phyloP scores from a whole-genome alignment of 1,284 basidiomycete species.

The Pseudozyma tsukubaensis region DNA sequence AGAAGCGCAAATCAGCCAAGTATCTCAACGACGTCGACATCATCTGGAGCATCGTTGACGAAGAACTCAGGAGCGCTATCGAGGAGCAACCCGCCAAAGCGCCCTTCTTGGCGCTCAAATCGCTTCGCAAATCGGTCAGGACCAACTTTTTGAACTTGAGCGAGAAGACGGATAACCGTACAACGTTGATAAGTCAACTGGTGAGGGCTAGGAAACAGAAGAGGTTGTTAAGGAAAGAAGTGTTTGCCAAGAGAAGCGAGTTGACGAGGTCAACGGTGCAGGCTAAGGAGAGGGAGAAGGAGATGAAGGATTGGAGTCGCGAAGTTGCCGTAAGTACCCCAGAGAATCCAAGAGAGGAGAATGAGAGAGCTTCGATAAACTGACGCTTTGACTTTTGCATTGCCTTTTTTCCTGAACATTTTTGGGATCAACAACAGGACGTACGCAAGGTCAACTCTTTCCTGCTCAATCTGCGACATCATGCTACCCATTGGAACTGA shows the following conservation, averaged over 20 bases:
- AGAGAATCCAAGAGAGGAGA: too few species aligned
- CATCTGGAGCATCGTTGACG: constrained; percentile 49
- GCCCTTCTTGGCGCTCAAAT: constrained; percentile 40
- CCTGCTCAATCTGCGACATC: constrained; percentile 24
- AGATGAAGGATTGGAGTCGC: constrained; percentile 31
- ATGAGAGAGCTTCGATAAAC: too few species aligned
- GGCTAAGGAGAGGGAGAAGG: constrained; percentile 35
- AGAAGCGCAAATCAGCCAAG: constrained; percentile 36
- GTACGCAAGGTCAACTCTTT: constrained; percentile 35
- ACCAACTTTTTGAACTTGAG: constrained; percentile 37
- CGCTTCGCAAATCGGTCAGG: constrained; percentile 35
- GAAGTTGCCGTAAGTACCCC: constrained; percentile 14
- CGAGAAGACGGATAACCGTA: constrained; percentile 43
- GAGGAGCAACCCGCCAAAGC: constrained; percentile 49
- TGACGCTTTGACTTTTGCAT: too few species aligned
- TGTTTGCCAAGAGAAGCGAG: constrained; percentile 31
- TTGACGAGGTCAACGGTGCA: constrained; percentile 22
- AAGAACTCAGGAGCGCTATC: constrained; percentile 40
- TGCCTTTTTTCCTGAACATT: too few species aligned
- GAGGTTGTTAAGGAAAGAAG: constrained; percentile 30
- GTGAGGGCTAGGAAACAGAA: constrained; percentile 39
- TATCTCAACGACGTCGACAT: constrained; percentile 54
- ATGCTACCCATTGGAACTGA: constrained; percentile 31
- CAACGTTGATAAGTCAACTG: constrained; percentile 40
- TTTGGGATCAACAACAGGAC: neutral